phyloP scores from a whole-genome alignment of 2,329 filamentous ascomycete species.

The Diaporthe ampelina region DNA sequence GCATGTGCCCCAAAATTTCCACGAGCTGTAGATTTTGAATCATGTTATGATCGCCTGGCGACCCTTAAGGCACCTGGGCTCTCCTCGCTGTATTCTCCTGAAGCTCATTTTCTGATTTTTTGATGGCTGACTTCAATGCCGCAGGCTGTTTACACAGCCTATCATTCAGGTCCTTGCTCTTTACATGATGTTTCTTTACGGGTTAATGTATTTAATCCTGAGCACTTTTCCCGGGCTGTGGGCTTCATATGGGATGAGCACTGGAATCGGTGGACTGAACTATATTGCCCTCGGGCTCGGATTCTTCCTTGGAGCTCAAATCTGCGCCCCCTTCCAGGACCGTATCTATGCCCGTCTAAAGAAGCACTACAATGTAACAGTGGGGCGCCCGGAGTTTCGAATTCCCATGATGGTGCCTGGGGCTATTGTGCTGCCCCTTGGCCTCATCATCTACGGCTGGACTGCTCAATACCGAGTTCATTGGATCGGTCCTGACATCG shows the following conservation, averaged over 20 bases:
- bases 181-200: constrained; percentile 67
- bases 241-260: constrained; percentile 54
- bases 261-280: constrained; percentile 53
- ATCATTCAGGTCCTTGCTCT: constrained; percentile 66
- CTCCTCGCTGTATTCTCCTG: no score
- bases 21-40: no score
- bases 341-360: constrained; percentile 60
- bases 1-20: no score
- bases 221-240: constrained; percentile 62
- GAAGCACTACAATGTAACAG: constrained; percentile 50
- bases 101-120: no score
- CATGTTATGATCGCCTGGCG: no score
- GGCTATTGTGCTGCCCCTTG: constrained; percentile 59
- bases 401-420: constrained; percentile 68
- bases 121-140: no score
- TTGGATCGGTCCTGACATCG: constrained; percentile 62
- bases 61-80: no score
- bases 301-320: constrained; percentile 54
- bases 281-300: constrained; percentile 55
- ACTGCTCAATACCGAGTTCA: constrained; percentile 57
- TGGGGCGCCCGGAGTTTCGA: constrained; percentile 58
- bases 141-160: constrained; percentile 60
- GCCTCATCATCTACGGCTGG: constrained; percentile 62
- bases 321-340: constrained; percentile 61
- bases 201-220: constrained; percentile 65